Conservation (phyloP, 192 early-diverging fungal species). For the Coemansia asiatica region DNA sequence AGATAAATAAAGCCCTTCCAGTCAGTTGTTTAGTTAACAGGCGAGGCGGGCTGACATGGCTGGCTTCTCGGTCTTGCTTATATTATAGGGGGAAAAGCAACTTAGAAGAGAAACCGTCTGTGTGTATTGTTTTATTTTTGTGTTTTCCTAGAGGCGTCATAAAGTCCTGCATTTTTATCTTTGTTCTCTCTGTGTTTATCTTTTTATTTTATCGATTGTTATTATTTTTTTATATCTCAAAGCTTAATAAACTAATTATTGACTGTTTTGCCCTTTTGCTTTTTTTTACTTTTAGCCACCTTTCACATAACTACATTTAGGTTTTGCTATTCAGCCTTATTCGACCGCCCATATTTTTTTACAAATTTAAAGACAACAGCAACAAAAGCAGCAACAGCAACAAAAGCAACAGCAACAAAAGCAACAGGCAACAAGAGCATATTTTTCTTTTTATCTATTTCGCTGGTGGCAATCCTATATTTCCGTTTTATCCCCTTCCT, state of each 20-base stretch:
- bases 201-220: not conserved
- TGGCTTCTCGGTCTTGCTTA: no score
- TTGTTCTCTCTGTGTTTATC: constrained; percentile 5
- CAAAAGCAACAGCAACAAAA: not conserved
- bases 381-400: not conserved
- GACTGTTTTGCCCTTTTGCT: not conserved
- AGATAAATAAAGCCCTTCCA: no score
- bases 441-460: not conserved
- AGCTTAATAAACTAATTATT: not conserved
- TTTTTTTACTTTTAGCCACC: not conserved
- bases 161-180: not conserved
- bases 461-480: not conserved
- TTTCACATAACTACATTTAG: not conserved
- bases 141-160: not conserved
- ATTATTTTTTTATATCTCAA: not conserved
- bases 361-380: not conserved
- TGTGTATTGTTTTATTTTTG: not conserved
- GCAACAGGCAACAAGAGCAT: not conserved
- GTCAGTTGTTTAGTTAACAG: no score
- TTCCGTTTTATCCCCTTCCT: not conserved
- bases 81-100: no score
- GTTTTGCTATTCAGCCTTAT: not conserved
- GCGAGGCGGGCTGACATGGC: no score
- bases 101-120: not conserved
- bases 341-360: not conserved